Conservation (phyloP, 345 rosid species). For the Aquilaria yunnanensis region DNA sequence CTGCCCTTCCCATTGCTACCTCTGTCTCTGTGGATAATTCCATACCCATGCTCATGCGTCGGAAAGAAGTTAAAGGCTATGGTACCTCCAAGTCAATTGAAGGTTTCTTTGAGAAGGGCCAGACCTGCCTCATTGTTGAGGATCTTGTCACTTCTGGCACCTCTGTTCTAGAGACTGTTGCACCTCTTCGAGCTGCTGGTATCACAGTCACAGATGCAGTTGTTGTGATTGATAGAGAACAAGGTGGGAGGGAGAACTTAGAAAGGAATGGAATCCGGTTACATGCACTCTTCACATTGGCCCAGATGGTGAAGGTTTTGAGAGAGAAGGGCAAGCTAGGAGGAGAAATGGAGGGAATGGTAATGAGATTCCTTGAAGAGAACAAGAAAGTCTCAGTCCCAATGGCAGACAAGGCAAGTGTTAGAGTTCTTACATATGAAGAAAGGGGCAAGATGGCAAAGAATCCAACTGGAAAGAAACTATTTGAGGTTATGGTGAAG, state of each 20-base stretch:
- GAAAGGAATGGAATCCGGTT: slow-evolving; percentile 65
- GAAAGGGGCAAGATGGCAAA: slow-evolving; percentile 61
- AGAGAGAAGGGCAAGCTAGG: slow-evolving; percentile 73
- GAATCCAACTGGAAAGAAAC: slow-evolving; percentile 73
- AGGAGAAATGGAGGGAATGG: slow-evolving; percentile 49
- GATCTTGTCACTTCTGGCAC: slow-evolving; percentile 91
- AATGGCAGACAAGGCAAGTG: slow-evolving; percentile 31
- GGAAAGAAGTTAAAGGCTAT: slow-evolving; percentile 85
- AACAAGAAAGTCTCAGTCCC: slow-evolving; percentile 70
- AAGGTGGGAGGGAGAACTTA: slow-evolving; percentile 87
- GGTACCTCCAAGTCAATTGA: slow-evolving; percentile 88
- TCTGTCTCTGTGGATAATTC: slow-evolving; percentile 54
- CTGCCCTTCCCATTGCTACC: slow-evolving; percentile 93
- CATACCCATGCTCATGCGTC: slow-evolving; percentile 91
- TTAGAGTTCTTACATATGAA: slow-evolving; percentile 46
- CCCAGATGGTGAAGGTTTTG: slow-evolving; percentile 82
- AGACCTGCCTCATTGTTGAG: slow-evolving; percentile 66
- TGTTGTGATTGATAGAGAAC: slow-evolving; percentile 86
- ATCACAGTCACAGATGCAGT: slow-evolving; percentile 79
- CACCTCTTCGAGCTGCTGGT: slow-evolving; percentile 76
- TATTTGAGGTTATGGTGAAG: slow-evolving; percentile 78
- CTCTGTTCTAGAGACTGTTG: slow-evolving; percentile 86
- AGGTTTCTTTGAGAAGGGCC: slow-evolving; percentile 48
- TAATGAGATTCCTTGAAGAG: slow-evolving; percentile 70
- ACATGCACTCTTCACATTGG: slow-evolving; percentile 67